Evolutionary conservation across 1,284 basidiomycete species (phyloP), one percentile per base, ranked within the genome.

Genomic region (Ceratobasidium sp.): DNA sequence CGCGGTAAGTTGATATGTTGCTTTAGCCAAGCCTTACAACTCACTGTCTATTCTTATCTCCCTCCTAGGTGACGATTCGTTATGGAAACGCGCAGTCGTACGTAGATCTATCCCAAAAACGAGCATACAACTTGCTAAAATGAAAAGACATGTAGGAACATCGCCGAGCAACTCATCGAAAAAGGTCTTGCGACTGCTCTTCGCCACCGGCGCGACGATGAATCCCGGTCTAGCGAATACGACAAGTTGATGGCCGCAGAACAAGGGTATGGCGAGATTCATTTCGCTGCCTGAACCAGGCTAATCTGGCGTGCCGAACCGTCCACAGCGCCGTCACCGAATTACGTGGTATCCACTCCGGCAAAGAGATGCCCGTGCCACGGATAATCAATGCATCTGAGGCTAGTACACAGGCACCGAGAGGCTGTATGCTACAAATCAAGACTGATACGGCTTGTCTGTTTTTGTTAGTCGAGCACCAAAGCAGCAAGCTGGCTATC

Each of bases 201-300:
- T 54, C 90, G 96, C 61, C 97, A 99, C 82, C 92, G 90, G 77
- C 89, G 94, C 50, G 96, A 98, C 77, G 97, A 98, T 79, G 97
- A 98, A 81, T 94, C 97, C 77, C 89, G 96, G 63, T 97, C 96
- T 23, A 87, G 92, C 14, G 96, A 98, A 80, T 95, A 94, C 77
- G 97, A 99, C 83, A 94, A 95, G 81, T 85, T 98, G 52, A 95
- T 98, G 87, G 90, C 92, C 46, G 96, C 96, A 16, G 97, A 99
- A 83, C 95, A 92, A 85, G 84, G 83, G 93, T 95, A 78, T 82
- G 91, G 35, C 50, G 50, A 83, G 7, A 21, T 46, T 35, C 11
- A 18, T 66, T 18, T 57, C 57, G 30, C 63, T 13, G 43, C 59
- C 21, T 21, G 49, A n/a, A 6, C 23, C 23, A 13, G 38, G 21